A percentile compares a stretch with the other conserved stretches of the same genome.
Evolutionary conservation across 1,284 basidiomycete genomes (phyloP).

Genomic region (Volvariella volvacea): DNA sequence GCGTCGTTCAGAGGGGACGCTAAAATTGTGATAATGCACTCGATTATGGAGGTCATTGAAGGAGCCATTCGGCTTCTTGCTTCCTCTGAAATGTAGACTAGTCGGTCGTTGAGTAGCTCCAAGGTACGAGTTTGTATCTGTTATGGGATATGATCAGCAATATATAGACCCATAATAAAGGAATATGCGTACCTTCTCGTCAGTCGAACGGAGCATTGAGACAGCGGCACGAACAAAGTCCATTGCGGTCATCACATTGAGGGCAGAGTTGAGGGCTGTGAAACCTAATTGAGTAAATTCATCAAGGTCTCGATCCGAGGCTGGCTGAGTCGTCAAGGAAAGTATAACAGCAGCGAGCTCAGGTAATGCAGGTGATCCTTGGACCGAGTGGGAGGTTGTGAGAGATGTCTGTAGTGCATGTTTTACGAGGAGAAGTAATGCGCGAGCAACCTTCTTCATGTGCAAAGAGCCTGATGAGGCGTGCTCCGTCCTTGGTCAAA

Average conservation of each 20-base stretch:
- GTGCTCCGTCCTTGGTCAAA: neutral
- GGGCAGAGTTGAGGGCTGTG: slow-evolving; percentile 37
- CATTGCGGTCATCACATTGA: slow-evolving; percentile 59
- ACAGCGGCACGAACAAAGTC: slow-evolving; percentile 53
- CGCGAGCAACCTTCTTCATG: slow-evolving; percentile 55
- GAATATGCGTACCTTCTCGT: slow-evolving; percentile 32
- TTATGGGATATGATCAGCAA: slow-evolving; percentile 4
- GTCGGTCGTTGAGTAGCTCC: slow-evolving; percentile 57
- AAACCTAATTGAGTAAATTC: slow-evolving; percentile 44
- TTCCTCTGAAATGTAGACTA: slow-evolving; percentile 55
- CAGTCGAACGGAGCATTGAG: slow-evolving; percentile 46
- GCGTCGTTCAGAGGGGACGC: slow-evolving; percentile 29
- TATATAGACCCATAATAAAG: slow-evolving; percentile 5
- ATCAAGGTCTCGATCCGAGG: slow-evolving; percentile 27
- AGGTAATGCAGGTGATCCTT: slow-evolving; percentile 18
- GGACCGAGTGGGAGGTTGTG: slow-evolving; percentile 12
- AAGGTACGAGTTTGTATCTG: slow-evolving; percentile 65
- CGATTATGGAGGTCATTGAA: slow-evolving; percentile 45
- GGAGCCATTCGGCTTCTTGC: slow-evolving; percentile 47
- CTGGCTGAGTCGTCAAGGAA: slow-evolving; percentile 29
- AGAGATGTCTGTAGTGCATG: slow-evolving; percentile 32
- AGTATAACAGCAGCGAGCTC: slow-evolving; percentile 41
- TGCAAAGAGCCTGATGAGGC: slow-evolving; percentile 24
- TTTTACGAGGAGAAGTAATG: slow-evolving; percentile 57
- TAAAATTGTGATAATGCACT: slow-evolving; percentile 42